phyloP scores from a whole-genome alignment of 768 basidiomycete genomes.

The Hygrocybe punicea region DNA sequence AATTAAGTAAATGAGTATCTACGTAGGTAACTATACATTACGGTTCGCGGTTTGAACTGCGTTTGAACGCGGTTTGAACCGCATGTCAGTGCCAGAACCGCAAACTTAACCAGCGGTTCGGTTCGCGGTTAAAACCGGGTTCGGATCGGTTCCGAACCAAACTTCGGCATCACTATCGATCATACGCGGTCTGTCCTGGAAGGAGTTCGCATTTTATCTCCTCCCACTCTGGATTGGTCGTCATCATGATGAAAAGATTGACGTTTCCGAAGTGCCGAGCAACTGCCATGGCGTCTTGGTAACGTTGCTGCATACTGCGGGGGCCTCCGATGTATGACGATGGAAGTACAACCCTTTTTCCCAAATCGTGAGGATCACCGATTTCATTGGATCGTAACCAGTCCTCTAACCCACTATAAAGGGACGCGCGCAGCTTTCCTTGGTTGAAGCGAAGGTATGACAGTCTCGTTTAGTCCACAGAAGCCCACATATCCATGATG shows the following conservation, averaged over 20 bases:
- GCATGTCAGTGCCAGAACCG: too few relatives aligned
- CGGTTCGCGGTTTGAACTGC: too few relatives aligned
- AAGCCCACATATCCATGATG: conserved; percentile 45
- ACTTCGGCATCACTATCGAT: too few relatives aligned
- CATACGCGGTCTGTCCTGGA: conserved; percentile 28
- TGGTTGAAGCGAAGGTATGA: conserved; percentile 38
- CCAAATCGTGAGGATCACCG: conserved; percentile 16
- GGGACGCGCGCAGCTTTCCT: conserved; percentile 29
- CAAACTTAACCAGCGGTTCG: too few relatives aligned
- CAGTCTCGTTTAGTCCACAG: conserved; percentile 40
- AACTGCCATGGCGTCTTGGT: conserved; percentile 33
- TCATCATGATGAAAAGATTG: conserved; percentile 55
- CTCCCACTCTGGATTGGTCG: conserved; percentile 49
- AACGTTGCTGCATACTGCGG: conserved; percentile 19
- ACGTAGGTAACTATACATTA: too few relatives aligned
- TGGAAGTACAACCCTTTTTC: conserved; percentile 15
- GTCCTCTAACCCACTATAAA: conserved; percentile 36
- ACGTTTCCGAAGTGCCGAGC: conserved; percentile 32
- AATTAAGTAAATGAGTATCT: too few relatives aligned
- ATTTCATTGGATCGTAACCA: conserved; percentile 15
- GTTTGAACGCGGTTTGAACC: too few relatives aligned
- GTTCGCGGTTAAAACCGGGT: too few relatives aligned
- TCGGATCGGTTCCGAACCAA: too few relatives aligned
- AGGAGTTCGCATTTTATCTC: conserved; percentile 43
- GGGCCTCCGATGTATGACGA: conserved; percentile 14